Conservation (phyloP, 2,329 filamentous ascomycete species). For the Cladosporium velox region DNA sequence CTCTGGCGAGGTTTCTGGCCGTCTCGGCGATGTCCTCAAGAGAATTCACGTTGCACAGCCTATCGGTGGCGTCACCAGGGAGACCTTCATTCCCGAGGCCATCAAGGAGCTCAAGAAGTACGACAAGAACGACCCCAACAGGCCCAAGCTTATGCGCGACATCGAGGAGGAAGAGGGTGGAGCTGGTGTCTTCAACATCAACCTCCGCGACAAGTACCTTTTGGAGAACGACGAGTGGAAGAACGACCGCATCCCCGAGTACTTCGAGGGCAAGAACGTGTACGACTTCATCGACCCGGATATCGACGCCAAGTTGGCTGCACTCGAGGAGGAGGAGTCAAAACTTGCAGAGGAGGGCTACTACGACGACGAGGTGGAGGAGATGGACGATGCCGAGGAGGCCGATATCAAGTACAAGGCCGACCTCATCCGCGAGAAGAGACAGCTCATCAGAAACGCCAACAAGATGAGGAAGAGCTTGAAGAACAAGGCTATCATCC, state of each 20-base stretch:
- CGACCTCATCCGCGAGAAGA: constrained; percentile 93
- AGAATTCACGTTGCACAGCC: constrained; percentile 97
- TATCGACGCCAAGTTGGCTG: constrained; percentile 88
- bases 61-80: constrained; percentile 73
- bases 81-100: constrained; percentile 86
- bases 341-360: constrained; percentile 86
- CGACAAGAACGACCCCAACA: constrained; percentile 84
- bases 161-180: constrained; percentile 90
- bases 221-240: constrained; percentile 92
- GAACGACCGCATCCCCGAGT: constrained; percentile 90
- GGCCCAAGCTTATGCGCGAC: constrained; percentile 78
- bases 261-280: constrained; percentile 94
- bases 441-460: constrained; percentile 87
- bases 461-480: constrained; percentile 92
- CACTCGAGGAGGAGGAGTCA: constrained; percentile 94
- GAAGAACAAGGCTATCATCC: constrained; percentile 95
- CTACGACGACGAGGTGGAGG: constrained; percentile 77
- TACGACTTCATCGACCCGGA: constrained; percentile 97
- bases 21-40: constrained; percentile 85
- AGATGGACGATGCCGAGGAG: constrained; percentile 85
- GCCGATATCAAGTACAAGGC: constrained; percentile 89
- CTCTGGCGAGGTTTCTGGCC: constrained; percentile 71
- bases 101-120: constrained; percentile 82
- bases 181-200: constrained; percentile 92
- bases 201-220: constrained; percentile 83